Evolutionary conservation across 73 alveolate genomes (phyloP).

Genomic region (Breviolum minutum): DNA sequence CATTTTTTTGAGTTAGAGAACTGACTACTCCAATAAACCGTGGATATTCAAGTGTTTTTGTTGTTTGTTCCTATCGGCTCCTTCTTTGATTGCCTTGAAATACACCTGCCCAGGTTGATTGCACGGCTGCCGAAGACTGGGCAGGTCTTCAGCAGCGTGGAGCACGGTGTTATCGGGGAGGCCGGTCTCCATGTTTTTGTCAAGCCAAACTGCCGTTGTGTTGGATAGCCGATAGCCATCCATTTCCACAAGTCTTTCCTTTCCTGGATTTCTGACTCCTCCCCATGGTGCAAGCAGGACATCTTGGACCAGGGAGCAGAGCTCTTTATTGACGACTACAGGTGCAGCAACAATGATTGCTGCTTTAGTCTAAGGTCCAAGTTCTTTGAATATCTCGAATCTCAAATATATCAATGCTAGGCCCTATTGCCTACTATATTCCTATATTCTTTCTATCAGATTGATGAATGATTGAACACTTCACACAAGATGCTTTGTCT

Average conservation of each 20-base stretch:
- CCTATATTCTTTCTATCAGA: no score
- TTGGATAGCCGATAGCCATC: neutral
- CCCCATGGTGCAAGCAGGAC: neutral
- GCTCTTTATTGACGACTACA: conserved; percentile 70
- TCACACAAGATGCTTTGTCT: neutral
- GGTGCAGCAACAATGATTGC: neutral
- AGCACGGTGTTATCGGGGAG: conserved; percentile 37
- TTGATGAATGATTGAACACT: no score
- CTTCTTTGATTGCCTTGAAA: no score
- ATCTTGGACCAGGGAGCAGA: conserved; percentile 43
- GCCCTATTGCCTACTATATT: no score
- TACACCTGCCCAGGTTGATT: conserved; percentile 2
- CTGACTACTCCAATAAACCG: no score
- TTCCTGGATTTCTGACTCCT: neutral
- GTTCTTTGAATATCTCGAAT: no score
- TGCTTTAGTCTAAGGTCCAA: no score
- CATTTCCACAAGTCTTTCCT: neutral
- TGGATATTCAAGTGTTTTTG: no score
- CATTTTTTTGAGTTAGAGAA: no score
- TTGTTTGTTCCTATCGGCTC: no score
- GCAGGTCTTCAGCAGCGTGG: conserved; percentile 58
- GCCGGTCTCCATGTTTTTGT: neutral
- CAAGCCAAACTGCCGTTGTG: neutral
- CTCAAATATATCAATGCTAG: no score
- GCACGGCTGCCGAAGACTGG: conserved; percentile 48